Conservation (phyloP, 2,329 filamentous ascomycete species). For the Sclerotinia trifoliorum region DNA sequence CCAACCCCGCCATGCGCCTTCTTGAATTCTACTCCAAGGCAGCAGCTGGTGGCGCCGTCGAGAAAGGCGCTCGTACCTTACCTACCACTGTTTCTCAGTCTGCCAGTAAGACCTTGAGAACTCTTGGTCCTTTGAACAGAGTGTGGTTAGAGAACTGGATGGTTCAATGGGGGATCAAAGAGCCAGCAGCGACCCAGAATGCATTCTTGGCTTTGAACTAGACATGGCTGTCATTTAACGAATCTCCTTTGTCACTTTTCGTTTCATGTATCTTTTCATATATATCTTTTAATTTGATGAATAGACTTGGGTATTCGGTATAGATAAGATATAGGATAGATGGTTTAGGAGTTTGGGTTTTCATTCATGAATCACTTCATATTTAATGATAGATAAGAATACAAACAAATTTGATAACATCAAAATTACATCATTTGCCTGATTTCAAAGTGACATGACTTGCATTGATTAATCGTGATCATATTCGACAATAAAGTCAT, state of each 20-base stretch:
- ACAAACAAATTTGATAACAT: conserved; percentile 5
- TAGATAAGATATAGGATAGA: conserved; percentile 16
- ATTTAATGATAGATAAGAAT: neutral
- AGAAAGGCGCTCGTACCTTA: conserved; percentile 9
- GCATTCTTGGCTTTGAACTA: conserved; percentile 13
- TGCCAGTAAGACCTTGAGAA: conserved; percentile 46
- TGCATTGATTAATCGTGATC: neutral
- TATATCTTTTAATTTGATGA: neutral
- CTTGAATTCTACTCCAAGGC: conserved; percentile 50
- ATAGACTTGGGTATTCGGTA: conserved; percentile 11
- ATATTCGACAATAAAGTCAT: neutral
- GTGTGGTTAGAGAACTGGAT: conserved; percentile 51
- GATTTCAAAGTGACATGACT: neutral
- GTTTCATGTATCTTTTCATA: neutral
- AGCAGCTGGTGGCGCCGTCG: conserved; percentile 41
- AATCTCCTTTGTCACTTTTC: neutral
- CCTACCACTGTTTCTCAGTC: conserved; percentile 27
- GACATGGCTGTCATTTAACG: neutral
- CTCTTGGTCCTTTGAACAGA: conserved; percentile 44
- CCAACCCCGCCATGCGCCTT: conserved; percentile 53
- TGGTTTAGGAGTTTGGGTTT: conserved; percentile 13
- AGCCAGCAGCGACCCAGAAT: neutral
- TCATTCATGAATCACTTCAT: neutral
- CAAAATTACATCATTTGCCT: conserved; percentile 1
- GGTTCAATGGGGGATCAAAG: conserved; percentile 45